These are phyloP conservation scores for Diaporthe amygdali DNA, from an alignment of 2,329 filamentous ascomycete genomes.

Conservation along the genomic window DNA sequence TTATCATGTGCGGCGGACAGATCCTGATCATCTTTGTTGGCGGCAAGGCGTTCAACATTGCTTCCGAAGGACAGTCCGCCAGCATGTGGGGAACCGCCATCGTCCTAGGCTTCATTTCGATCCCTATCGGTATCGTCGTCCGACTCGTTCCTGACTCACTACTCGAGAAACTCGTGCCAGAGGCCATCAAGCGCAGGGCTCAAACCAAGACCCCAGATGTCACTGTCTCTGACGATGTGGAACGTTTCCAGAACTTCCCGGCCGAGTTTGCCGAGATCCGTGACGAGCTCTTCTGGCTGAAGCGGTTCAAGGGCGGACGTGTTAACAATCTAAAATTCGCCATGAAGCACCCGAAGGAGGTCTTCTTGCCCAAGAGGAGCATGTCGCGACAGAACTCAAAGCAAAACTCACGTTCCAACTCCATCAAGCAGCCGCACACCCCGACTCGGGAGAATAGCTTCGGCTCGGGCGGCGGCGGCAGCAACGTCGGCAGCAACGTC, in stretches of 20 bases:
- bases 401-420: constrained; percentile 69
- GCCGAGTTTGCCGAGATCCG: constrained; percentile 75
- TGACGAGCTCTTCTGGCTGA: constrained; percentile 81
- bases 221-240: constrained; percentile 69
- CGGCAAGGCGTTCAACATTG: constrained; percentile 79
- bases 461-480: constrained; percentile 45
- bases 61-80: constrained; percentile 63
- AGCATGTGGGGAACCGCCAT: constrained; percentile 88
- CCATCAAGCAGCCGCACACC: constrained; percentile 64
- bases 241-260: constrained; percentile 70
- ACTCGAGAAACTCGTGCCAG: constrained; percentile 57
- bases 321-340: constrained; percentile 82
- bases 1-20: constrained; percentile 87
- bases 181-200: constrained; percentile 55
- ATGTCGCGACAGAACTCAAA: constrained; percentile 61
- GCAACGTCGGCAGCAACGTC: not conserved
- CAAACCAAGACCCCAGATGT: constrained; percentile 55
- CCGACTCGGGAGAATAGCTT: constrained; percentile 64
- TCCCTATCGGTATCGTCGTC: constrained; percentile 82
- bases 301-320: constrained; percentile 80
- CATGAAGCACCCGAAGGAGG: constrained; percentile 76
- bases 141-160: constrained; percentile 81
- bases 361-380: constrained; percentile 66
- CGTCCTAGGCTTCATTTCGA: constrained; percentile 80
- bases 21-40: constrained; percentile 90